Evolutionary conservation across 2,329 filamentous ascomycete genomes (phyloP), one percentile per base, ranked within the genome.

Genomic region (Penicillium sp.): DNA sequence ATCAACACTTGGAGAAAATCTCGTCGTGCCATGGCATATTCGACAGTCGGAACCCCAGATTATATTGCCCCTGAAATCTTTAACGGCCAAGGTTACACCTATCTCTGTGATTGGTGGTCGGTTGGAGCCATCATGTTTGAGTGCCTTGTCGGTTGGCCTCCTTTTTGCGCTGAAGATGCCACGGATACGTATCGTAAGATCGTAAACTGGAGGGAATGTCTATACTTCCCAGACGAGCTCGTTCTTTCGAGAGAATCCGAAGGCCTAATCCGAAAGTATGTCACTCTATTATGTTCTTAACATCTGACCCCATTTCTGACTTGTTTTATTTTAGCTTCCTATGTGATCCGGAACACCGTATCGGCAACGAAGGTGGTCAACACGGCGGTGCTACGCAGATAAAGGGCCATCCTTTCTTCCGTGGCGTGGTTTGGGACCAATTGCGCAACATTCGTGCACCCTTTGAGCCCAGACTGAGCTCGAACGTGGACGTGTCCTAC

Each of bases 61-160:
- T 99, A 99, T 73, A 99, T 99, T 70, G 94, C 94, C 1, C 94
- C 94, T 2, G 94, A 99, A 72, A 97, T 99, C 66, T 97, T 99
- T 74, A 95, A 90, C 47, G 92, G 93, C 18, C 90, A 96, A 68
- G 94, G 94, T 49, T 99, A 99, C 78, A 90, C 91, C 58, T 96
- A 93, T 68, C 88, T 95, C 71, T 99, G 94, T 72, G 94, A 99
- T 79, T 99, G 94, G 94, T 99, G 94, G 94, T 96, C 90, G 21
- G 83, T 99, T 50, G 94, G 94, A 53, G 97, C 94, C 46, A 99
- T 99, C 77, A 97, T 99, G 94, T 99, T 97, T 68, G 94, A 99
- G 76, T 99, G 94, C 74, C 81, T 99, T 64, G 91, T 99, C 60
- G 94, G 94, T 66, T 99, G 94, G 94, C 94, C 94, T 55, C 94